A percentile compares a stretch with the other conserved stretches of the same genome.
These are phyloP conservation scores for Lactarius evosmus DNA, from an alignment of 768 basidiomycete species.

Conservation along the genomic window DNA sequence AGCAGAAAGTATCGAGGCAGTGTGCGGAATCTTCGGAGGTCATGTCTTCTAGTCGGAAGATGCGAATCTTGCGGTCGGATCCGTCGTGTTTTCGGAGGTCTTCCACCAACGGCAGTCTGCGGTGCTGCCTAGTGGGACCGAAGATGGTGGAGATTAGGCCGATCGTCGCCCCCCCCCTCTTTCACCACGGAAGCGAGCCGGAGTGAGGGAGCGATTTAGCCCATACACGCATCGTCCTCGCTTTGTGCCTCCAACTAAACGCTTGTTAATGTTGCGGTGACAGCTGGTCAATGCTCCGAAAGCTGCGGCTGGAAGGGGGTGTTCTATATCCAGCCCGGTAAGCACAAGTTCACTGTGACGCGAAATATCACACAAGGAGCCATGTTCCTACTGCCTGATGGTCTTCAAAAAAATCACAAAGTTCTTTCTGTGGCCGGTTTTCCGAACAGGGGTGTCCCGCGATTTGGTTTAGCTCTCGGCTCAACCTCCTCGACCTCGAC, in stretches of 20 bases:
- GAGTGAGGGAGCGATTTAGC: background rate
- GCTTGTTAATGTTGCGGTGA: background rate
- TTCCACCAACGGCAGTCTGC: background rate
- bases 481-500: constrained; percentile 5
- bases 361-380: background rate
- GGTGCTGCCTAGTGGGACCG: background rate
- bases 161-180: background rate
- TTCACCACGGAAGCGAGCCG: background rate
- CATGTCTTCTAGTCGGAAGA: background rate
- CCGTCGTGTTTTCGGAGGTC: background rate
- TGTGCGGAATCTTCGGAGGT: background rate
- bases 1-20: background rate
- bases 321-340: background rate
- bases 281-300: background rate
- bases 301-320: background rate
- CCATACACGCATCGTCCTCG: background rate
- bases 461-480: background rate
- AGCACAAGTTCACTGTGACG: background rate
- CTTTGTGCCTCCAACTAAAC: background rate
- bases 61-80: background rate
- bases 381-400: background rate
- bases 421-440: background rate
- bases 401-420: background rate
- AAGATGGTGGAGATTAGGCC: background rate
- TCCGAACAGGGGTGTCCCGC: background rate